Conservation (phyloP, 2,329 filamentous ascomycete species). For the Cladosporium austrohemisphaericum region DNA sequence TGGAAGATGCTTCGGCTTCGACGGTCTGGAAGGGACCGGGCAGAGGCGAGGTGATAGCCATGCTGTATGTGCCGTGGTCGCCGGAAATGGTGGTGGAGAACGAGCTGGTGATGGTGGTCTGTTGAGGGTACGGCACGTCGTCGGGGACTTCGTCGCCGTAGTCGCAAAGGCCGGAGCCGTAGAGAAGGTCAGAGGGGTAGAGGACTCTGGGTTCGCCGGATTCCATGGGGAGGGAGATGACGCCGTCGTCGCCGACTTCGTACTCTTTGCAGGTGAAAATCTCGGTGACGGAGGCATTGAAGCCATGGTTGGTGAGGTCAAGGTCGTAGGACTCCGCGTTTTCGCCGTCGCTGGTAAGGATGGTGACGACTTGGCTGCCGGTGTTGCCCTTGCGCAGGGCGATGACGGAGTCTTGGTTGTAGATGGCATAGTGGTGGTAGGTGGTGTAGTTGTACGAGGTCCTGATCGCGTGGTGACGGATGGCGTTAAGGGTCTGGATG, state of each 20-base stretch:
- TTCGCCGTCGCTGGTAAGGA: slow-evolving; percentile 42
- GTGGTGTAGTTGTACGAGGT: slow-evolving; percentile 39
- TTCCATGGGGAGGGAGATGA: slow-evolving; percentile 33
- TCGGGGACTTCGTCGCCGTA: slow-evolving; percentile 2
- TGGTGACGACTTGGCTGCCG: slow-evolving; percentile 41
- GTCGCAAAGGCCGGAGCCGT: slow-evolving; percentile 27
- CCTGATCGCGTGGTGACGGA: slow-evolving; percentile 42
- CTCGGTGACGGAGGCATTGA: slow-evolving; percentile 31
- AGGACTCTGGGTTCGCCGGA: slow-evolving; percentile 35
- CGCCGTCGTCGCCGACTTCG: slow-evolving; percentile 26
- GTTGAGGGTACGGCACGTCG: slow-evolving; percentile 7
- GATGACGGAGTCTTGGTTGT: slow-evolving; percentile 41
- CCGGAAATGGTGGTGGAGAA: slow-evolving; percentile 11
- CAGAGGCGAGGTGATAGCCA: slow-evolving; percentile 4
- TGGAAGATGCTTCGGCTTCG: not conserved
- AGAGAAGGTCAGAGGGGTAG: slow-evolving; percentile 27
- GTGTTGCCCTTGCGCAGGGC: slow-evolving; percentile 44
- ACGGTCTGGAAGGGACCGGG: slow-evolving; percentile 5
- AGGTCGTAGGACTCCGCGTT: slow-evolving; percentile 33
- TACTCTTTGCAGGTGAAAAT: slow-evolving; percentile 32
- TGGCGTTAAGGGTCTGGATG: slow-evolving; percentile 38
- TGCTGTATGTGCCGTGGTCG: not conserved
- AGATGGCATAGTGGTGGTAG: slow-evolving; percentile 42
- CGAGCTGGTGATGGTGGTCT: slow-evolving; percentile 7
- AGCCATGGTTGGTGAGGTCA: slow-evolving; percentile 32